Evolutionary conservation across 805 yeast species (phyloP).

Genomic region (Barnettozyma californica): DNA sequence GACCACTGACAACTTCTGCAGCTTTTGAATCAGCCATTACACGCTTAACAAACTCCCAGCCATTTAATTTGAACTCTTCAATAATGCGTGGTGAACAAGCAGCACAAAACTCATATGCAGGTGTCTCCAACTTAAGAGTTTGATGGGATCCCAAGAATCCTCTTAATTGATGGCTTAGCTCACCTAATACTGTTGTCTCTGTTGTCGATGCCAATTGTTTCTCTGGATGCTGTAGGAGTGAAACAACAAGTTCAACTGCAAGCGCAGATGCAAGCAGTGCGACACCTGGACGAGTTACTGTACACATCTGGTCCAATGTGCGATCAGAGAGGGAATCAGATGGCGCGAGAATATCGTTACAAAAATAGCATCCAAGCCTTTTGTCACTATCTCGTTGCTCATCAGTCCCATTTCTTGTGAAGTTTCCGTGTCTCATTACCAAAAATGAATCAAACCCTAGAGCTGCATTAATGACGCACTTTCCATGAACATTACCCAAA

Average conservation of each 20-base stretch:
- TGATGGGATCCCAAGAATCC: constrained; percentile 72
- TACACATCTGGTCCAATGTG: constrained; percentile 96
- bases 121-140: constrained; percentile 60
- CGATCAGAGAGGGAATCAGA: constrained; percentile 80
- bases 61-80: constrained; percentile 41
- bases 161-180: constrained; percentile 83
- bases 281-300: constrained; percentile 95
- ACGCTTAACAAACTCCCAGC: constrained; percentile 76
- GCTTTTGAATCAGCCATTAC: constrained; percentile 65
- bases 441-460: constrained; percentile 90
- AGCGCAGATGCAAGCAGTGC: constrained; percentile 82
- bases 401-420: not conserved
- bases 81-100: constrained; percentile 73
- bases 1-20: constrained; percentile 76
- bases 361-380: constrained; percentile 83
- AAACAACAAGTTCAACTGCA: constrained; percentile 78
- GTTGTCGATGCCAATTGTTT: constrained; percentile 31
- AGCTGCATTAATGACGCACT: constrained; percentile 86
- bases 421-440: constrained; percentile 85
- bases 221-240: constrained; percentile 62
- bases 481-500: constrained; percentile 58
- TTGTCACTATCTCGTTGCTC: constrained; percentile 9
- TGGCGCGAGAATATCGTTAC: constrained; percentile 95
- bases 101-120: constrained; percentile 73
- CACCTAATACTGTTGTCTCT: constrained; percentile 49